Conservation (phyloP, 2,329 filamentous ascomycete genomes). For the Hymenoscyphus fraxineus region DNA sequence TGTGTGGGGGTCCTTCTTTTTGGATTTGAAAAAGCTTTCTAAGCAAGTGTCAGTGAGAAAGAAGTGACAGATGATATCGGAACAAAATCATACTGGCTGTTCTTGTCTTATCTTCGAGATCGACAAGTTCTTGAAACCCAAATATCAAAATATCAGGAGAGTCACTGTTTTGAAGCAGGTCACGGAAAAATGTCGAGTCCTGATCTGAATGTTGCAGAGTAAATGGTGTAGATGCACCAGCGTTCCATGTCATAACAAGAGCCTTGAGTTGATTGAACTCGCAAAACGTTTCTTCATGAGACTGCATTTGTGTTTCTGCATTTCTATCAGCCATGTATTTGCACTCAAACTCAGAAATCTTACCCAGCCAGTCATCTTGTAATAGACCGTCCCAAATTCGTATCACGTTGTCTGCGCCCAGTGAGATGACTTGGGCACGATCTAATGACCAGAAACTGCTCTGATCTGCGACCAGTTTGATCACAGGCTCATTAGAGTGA, state of each 20-base stretch:
- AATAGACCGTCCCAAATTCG: conserved; percentile 89
- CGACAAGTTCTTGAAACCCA: conserved; percentile 97
- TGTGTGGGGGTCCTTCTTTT: conserved; percentile 72
- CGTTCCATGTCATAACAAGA: conserved; percentile 91
- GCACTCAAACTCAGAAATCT: conserved; percentile 21
- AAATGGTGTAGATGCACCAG: conserved; percentile 88
- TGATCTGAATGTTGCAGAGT: conserved; percentile 67
- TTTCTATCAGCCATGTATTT: conserved; percentile 2
- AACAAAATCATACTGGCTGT: conserved; percentile 67
- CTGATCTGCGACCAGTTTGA: conserved; percentile 71
- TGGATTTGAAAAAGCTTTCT: conserved; percentile 85
- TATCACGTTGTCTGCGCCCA: conserved; percentile 83
- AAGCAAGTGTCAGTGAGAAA: conserved; percentile 30
- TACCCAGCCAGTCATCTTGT: conserved; percentile 86
- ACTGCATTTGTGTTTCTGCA: conserved; percentile 77
- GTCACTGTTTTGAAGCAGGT: conserved; percentile 71
- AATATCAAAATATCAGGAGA: conserved; percentile 90
- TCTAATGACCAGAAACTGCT: conserved; percentile 84
- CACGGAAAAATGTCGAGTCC: conserved; percentile 75
- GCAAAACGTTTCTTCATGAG: conserved; percentile 77
- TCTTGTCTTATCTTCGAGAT: conserved; percentile 93
- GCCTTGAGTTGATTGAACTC: conserved; percentile 77
- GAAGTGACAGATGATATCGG: background rate
- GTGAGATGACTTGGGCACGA: conserved; percentile 76
- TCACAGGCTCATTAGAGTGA: conserved; percentile 71